phyloP scores from a whole-genome alignment of 1,284 basidiomycete species.

The Rhodotorula mucilaginosa region DNA sequence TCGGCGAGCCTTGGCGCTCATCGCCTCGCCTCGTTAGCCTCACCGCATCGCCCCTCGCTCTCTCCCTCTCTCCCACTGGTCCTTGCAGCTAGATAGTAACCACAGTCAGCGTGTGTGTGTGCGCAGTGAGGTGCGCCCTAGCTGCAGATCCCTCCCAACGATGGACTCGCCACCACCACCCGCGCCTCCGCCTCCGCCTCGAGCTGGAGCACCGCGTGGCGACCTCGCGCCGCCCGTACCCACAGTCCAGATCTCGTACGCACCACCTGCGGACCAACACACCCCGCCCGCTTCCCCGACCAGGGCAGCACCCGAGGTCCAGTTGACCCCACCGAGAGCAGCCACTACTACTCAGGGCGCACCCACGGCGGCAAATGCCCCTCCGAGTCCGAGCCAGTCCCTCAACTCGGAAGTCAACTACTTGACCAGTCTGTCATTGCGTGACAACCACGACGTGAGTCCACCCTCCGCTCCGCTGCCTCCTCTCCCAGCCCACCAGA shows the following conservation, averaged over 20 bases:
- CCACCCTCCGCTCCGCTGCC: no score
- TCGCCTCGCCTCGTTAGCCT: neutral
- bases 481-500: no score
- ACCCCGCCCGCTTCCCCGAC: slow-evolving; percentile 2
- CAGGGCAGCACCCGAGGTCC: neutral
- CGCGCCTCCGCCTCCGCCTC: neutral
- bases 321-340: neutral
- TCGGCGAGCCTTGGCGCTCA: neutral
- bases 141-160: neutral
- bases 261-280: neutral
- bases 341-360: neutral
- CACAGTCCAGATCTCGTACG: neutral
- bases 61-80: neutral
- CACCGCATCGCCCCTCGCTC: neutral
- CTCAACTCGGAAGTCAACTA: slow-evolving; percentile 12
- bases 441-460: slow-evolving; percentile 38
- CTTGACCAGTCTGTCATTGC: slow-evolving; percentile 10
- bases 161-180: neutral
- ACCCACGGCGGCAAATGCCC: neutral
- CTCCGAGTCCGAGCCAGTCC: slow-evolving; percentile 16
- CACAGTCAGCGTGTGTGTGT: no score
- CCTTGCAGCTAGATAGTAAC: no score
- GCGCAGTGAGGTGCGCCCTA: neutral
- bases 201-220: neutral
- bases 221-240: neutral